Base-by-base conservation (phyloP, 2,329 filamentous ascomycete genomes). In the Pseudocercospora macadamiae region DNA sequence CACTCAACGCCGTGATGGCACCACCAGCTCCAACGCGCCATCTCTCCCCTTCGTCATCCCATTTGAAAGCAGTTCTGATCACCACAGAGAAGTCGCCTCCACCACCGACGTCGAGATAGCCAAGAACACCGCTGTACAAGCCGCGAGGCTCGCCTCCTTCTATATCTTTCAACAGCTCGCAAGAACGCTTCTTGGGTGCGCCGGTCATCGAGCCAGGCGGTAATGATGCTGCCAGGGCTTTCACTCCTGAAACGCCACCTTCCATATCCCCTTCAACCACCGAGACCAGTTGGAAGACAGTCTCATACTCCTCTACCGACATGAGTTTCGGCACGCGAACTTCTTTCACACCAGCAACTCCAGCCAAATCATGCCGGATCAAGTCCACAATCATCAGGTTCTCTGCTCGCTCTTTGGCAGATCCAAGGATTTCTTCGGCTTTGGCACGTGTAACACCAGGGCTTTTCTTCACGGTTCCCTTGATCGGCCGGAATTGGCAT, bases 351-450 rank as follows among this genome's bases (percentile, higher is more conserved):
- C 68, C 68, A 26, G 28, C 21, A 7, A 96, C 87, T n/a, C 88
- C 86, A 74, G 96, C 89, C 10, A 97, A 80, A 73, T 97, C 93
- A 71, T 97, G 93, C 0, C 93, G 85, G n/a, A 97, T 95, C 1
- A 97, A 81, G 73, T 97, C 93, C 2, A 96, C 93, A 68, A 97
- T 97, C 95, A 97, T 97, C 21, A 97, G 83, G 70, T 97, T 97
- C 78, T 97, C 93, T 0, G 93, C 93, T 68, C 90, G 87, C 74
- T 97, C 95, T 73, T 97, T 97, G 19, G 90, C 88, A 0, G 90
- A 83, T 57, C 88, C 85, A 12, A 97, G 83, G 36, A 96, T 84
- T 25, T 79, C 77, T 61, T 88, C 86, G 0, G 93, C 93, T 68
- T 89, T 83, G 4, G 82, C 83, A n/a, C 89, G 80, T 0, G 89